Evolutionary conservation across 78 protist species (phyloP), one percentile per base, ranked within the genome.

Genomic region (Chrysochromulina tobinii): DNA sequence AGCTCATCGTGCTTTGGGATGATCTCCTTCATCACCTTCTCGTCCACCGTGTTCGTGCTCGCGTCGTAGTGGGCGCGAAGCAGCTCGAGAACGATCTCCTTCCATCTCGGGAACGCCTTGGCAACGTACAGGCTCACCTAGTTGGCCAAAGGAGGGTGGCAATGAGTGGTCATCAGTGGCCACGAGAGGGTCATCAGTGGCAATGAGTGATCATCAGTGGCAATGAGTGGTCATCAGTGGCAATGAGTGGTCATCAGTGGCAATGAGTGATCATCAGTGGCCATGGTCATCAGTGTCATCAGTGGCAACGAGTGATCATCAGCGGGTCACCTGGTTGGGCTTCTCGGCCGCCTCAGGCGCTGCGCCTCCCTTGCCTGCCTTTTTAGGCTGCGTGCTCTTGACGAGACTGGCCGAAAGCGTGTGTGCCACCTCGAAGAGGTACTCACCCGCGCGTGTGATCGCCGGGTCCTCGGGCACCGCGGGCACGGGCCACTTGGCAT

Each of bases 401-500:
- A 15, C 64, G n/a, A 79, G 15, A 4, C 25, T 27, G 61, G 87
- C 48, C 50, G 58, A 2, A n/a, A 79, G 4, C 27, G 14, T 14
- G 83, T 50, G 55, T 0, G 83, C 6, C 23, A 75, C 58, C 0
- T 17, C n/a, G 83, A 75, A 75, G 58, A 75, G 57, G 83, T 75
- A 75, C 58, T 6, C 25, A 8, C 83, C 83, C 12, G 83, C 83
- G 58, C 58, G 4, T 14, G 83, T 17, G 57, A 75, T 66, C 25
- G 8, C 23, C 8, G 72, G 72, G n/a, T 66, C 9, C 72, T 9
- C 27, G 27, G 21, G 64, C 64, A 59, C 21, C 59, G 61, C 77
- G 21, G 25, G 17, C 18, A 20, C 55, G 38, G 95, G 95, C 96
- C 93, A 95, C 23, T 79, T 25, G 7, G 89, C 90, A 61, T 67